Evolutionary conservation across 2,329 filamentous ascomycete species (phyloP), one percentile per base, ranked within the genome.

Genomic region (Ceratocystis papillata): DNA sequence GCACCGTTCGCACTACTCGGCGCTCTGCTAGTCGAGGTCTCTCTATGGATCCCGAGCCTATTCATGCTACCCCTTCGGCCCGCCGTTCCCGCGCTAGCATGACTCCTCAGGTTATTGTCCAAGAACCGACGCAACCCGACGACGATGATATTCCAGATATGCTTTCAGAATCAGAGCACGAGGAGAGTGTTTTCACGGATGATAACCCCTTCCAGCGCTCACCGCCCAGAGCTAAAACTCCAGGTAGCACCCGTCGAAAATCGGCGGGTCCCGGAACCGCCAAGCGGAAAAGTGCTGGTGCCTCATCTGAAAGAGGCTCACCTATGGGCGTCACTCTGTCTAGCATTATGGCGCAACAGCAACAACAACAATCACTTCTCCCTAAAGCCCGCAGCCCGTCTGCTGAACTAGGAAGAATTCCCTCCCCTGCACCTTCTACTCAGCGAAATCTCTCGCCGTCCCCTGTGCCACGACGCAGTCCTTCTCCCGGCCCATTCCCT

Each of bases 181-280:
- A 81, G 5, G 81, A 82, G 44, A 87, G 81, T 71, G 87, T 88
- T 41, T 97, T 97, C 75, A 90, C 88, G 1, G 83, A 87, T 70
- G 90, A 96, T 65, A 97, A 97, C 72, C 92, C 93, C 0, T 97
- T 97, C 73, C 93, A 97, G 74, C 88, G 90, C 50, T 87, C 89
- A 8, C 86, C 89, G 1, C 75, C 81, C 5, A 74, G 75, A 1
- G 75, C 79, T 33, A 78, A 78, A 73, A 78, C 79, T 33, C 76
- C 81, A 25, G 76, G 73, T 8, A 59, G 64, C 69, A 76, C 76
- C 67, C 80, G 81, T 53, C 78, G 82, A 69, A 79, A 78, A 71
- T 80, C 79, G n/a, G 72, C 75, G 1, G 78, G 74, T 20, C 73
- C 75, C 22, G 78, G 79, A 61, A 66, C 61, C 10, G 72, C 74